Percentiles rank a stretch among this genome's conserved stretches.
Evolutionary conservation across 495 filamentous ascomycete species (phyloP).

Genomic region (Penicillium soppii): DNA sequence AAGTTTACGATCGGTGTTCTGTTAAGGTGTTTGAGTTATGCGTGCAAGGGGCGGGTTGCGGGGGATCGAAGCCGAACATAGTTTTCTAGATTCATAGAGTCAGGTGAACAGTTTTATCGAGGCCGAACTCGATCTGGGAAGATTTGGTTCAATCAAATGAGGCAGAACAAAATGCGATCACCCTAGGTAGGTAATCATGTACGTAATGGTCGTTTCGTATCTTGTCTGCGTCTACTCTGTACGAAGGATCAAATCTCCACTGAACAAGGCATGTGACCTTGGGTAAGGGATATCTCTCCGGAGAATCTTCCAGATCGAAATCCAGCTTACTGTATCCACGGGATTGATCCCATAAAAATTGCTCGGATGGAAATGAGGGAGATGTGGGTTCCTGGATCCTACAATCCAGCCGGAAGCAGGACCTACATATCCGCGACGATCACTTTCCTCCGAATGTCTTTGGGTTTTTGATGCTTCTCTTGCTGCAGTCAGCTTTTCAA

Average conservation of each 20-base stretch:
- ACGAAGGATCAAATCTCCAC: slow-evolving; percentile 2
- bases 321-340: slow-evolving; percentile 3
- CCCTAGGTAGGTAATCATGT: background rate
- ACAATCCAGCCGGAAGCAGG: slow-evolving; percentile 22
- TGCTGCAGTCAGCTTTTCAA: background rate
- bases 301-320: slow-evolving; percentile 8
- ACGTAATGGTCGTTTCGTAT: background rate
- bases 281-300: slow-evolving; percentile 8
- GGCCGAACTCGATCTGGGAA: slow-evolving; percentile 14
- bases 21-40: slow-evolving; percentile 9
- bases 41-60: slow-evolving; percentile 23
- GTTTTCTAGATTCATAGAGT: slow-evolving; percentile 18
- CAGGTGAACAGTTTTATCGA: slow-evolving; percentile 19
- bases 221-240: background rate
- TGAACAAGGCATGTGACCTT: slow-evolving; percentile 11
- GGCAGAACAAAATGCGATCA: background rate
- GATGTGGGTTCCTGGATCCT: slow-evolving; percentile 9
- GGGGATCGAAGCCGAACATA: slow-evolving; percentile 18
- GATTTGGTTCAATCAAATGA: slow-evolving; percentile 10
- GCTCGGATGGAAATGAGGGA: slow-evolving; percentile 12
- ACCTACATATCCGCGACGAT: slow-evolving; percentile 27
- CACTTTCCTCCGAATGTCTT: slow-evolving; percentile 6
- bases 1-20: background rate
- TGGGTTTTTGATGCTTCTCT: background rate
- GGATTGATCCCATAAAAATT: background rate